Percentiles rank a stretch among this genome's conserved stretches.
phyloP scores from a whole-genome alignment of 2,329 filamentous ascomycete genomes.

The Neonectria hederae region DNA sequence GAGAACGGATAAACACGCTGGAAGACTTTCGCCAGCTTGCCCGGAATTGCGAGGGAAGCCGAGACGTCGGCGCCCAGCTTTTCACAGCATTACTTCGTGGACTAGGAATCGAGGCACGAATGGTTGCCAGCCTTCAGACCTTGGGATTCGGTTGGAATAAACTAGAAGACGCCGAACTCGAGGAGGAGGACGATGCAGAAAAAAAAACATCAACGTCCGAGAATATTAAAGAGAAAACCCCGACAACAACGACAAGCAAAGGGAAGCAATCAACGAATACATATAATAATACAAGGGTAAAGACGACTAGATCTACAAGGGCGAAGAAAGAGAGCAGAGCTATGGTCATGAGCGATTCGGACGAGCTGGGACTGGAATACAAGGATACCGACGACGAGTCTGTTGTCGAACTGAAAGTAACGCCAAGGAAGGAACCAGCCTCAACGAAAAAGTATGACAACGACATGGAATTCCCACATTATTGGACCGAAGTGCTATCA shows the following conservation, averaged over 20 bases:
- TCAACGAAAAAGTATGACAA: constrained; percentile 69
- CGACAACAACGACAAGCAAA: background rate
- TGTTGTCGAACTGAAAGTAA: constrained; percentile 62
- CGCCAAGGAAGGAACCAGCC: constrained; percentile 50
- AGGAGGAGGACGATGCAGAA: constrained; percentile 48
- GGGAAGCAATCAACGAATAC: constrained; percentile 11
- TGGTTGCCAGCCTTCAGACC: constrained; percentile 87
- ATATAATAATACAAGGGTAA: constrained; percentile 32
- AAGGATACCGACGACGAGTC: constrained; percentile 67
- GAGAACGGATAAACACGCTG: constrained; percentile 76
- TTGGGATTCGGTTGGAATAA: constrained; percentile 93
- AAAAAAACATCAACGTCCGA: constrained; percentile 6
- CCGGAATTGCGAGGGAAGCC: constrained; percentile 77
- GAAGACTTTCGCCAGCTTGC: constrained; percentile 76
- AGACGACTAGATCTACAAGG: constrained; percentile 21
- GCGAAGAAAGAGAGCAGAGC: constrained; percentile 13
- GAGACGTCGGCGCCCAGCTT: constrained; percentile 87
- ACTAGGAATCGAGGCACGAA: constrained; percentile 81
- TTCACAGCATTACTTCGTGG: constrained; percentile 87
- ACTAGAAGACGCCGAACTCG: constrained; percentile 75
- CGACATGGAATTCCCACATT: constrained; percentile 85
- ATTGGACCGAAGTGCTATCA: constrained; percentile 92
- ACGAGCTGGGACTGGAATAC: constrained; percentile 54
- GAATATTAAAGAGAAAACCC: constrained; percentile 22
- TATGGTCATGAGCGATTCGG: constrained; percentile 51